A percentile compares a stretch with the other conserved stretches of the same genome.
These are phyloP conservation scores for Leucocoprinus birnbaumii DNA, from an alignment of 768 basidiomycete genomes.

Conservation along the genomic window DNA sequence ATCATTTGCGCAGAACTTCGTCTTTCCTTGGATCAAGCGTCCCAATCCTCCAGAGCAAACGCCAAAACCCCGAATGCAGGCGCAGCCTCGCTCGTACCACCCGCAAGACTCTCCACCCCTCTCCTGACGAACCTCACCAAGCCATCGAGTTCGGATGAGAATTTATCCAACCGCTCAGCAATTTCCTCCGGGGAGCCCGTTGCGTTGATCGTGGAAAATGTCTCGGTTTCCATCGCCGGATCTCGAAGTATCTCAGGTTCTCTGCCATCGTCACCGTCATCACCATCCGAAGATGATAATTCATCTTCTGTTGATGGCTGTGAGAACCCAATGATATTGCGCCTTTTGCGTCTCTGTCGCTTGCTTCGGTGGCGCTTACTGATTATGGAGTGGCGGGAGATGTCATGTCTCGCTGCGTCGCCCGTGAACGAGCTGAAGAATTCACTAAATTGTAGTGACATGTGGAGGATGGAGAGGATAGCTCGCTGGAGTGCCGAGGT, in stretches of 20 bases:
- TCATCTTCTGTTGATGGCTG: constrained; percentile 27
- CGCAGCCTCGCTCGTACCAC: constrained; percentile 56
- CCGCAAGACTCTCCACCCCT: constrained; percentile 67
- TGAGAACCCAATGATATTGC: constrained; percentile 63
- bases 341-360: constrained; percentile 50
- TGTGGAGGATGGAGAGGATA: constrained; percentile 69
- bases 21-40: constrained; percentile 32
- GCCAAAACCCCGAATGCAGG: constrained; percentile 69
- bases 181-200: constrained; percentile 42
- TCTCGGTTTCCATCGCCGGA: constrained; percentile 17
- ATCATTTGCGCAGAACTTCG: not conserved
- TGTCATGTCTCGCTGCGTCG: constrained; percentile 57
- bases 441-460: constrained; percentile 68
- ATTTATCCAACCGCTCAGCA: constrained; percentile 52
- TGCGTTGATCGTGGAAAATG: constrained; percentile 41
- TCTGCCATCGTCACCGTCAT: constrained; percentile 35
- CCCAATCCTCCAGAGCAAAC: constrained; percentile 81
- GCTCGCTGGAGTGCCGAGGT: constrained; percentile 62
- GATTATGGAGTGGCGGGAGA: constrained; percentile 46
- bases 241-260: constrained; percentile 16
- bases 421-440: constrained; percentile 60
- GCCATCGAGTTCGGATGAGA: constrained; percentile 68
- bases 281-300: constrained; percentile 40
- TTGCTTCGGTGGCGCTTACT: constrained; percentile 60
- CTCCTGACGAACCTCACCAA: constrained; percentile 67